Evolutionary conservation across 305 asterid species (phyloP).

Genomic region (Fraxinus greggii): DNA sequence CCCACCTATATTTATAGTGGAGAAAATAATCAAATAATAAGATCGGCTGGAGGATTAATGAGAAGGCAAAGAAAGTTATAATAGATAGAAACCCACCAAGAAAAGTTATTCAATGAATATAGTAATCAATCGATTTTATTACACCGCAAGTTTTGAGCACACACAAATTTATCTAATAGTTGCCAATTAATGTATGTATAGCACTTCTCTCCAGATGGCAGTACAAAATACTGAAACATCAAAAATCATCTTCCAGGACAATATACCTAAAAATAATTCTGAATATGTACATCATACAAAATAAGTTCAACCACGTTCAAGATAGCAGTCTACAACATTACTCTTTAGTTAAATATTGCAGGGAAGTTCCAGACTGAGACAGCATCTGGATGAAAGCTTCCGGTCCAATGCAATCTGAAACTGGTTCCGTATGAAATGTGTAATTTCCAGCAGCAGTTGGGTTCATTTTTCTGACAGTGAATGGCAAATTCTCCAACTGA

Average conservation of each 20-base stretch:
- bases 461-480: slow-evolving; percentile 58
- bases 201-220: slow-evolving; percentile 7
- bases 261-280: background rate
- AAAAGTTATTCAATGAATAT: slow-evolving; percentile 14
- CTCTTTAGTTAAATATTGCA: slow-evolving; percentile 67
- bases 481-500: slow-evolving; percentile 65
- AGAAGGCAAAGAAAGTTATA: background rate
- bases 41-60: background rate
- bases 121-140: slow-evolving; percentile 3
- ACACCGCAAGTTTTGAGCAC: background rate
- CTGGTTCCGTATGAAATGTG: slow-evolving; percentile 44
- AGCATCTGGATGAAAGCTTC: slow-evolving; percentile 59
- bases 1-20: slow-evolving; percentile 60
- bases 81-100: slow-evolving; percentile 15
- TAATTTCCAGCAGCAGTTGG: slow-evolving; percentile 62
- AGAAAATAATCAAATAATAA: slow-evolving; percentile 8
- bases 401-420: slow-evolving; percentile 51
- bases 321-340: slow-evolving; percentile 33
- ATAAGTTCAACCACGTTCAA: background rate
- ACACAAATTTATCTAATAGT: background rate
- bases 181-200: background rate
- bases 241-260: slow-evolving; percentile 2
- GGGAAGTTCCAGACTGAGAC: slow-evolving; percentile 68
- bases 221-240: slow-evolving; percentile 5
- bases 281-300: background rate